Base-by-base conservation (phyloP, 73 alveolate species). In the Paramecium sonneborni region DNA sequence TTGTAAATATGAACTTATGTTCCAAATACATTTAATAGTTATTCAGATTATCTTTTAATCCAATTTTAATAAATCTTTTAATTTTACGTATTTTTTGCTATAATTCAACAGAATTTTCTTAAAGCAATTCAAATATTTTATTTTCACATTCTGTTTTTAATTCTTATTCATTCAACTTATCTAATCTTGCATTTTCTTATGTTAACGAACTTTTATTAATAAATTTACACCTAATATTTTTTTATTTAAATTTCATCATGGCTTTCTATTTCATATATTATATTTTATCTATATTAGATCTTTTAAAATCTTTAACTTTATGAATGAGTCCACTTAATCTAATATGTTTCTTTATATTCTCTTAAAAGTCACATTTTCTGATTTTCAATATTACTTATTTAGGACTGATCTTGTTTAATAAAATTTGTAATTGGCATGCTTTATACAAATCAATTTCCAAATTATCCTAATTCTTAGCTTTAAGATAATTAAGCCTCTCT, bases 401-500 rank as follows among this genome's bases (percentile, higher is more conserved):
- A 79, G 18, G 46, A 79, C n/a, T 23, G n/a, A 10, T 21, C 69
- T 79, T 20, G 90, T 43, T 24, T 79, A 43, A 46, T 79, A 79
- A 43, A 46, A 39, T n/a, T 43, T 79, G 24, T 39, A 46, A 46
- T 79, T 76, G 9, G 90, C 41, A 79, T 79, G 14, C 41, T 79
- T 79, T 9, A 79, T n/a, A 43, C 76, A 76, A 46, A 79, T 79
- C 74, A 43, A 76, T 41, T 14, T 41, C 34, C 20, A 79, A 18
- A 21, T 5, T 3, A 7, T 79, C 90, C 11, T 38, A 41, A 30
- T 23, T 46, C 24, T 23, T 23, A 5, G 90, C 44, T 32, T 44
- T 79, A 6, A 79, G 46, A 46, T 79, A 79, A 2, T 79, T 76
- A 24, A 79, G 55, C 20, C 90, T 10, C 34, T 79, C 90, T 79